Evolutionary conservation across 2,329 filamentous ascomycete species (phyloP).

Genomic region (Cryoendolithus antarcticus): DNA sequence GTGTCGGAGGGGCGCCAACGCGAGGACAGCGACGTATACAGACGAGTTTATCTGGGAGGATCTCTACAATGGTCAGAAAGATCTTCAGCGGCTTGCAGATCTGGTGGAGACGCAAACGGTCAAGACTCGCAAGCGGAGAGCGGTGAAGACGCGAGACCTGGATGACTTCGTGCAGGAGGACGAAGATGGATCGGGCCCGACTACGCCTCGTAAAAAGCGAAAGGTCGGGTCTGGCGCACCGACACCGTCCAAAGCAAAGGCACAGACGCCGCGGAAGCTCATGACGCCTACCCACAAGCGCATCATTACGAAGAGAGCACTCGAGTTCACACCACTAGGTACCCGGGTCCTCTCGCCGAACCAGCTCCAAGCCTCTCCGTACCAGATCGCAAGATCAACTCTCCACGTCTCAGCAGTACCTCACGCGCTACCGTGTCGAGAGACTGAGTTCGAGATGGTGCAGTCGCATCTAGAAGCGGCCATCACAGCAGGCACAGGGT

Average conservation of each 20-base stretch:
- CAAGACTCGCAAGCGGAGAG: constrained; percentile 45
- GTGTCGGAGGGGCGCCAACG: constrained; percentile 80
- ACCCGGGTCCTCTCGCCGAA: constrained; percentile 70
- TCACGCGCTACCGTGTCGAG: constrained; percentile 75
- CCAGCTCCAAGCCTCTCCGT: constrained; percentile 69
- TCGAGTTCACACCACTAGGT: constrained; percentile 92
- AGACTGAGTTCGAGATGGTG: constrained; percentile 81
- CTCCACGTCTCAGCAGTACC: constrained; percentile 93
- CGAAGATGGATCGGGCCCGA: constrained; percentile 30
- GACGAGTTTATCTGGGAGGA: constrained; percentile 90
- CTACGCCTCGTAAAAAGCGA: constrained; percentile 35
- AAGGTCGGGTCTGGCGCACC: constrained; percentile 35
- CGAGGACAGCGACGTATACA: constrained; percentile 78
- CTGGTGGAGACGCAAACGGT: constrained; percentile 63
- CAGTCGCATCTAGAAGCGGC: constrained; percentile 90
- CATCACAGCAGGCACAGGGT: constrained; percentile 83
- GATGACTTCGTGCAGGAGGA: constrained; percentile 32
- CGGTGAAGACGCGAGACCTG: constrained; percentile 22
- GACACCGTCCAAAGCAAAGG: constrained; percentile 31
- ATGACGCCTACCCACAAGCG: constrained; percentile 54
- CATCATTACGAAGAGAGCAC: constrained; percentile 67
- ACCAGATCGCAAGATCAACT: constrained; percentile 76
- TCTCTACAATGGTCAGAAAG: constrained; percentile 51
- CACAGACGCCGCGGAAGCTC: constrained; percentile 40
- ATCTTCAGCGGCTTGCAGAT: constrained; percentile 53